phyloP scores from a whole-genome alignment of 192 early-diverging fungal genomes.

The Irineochytrium annulatum region DNA sequence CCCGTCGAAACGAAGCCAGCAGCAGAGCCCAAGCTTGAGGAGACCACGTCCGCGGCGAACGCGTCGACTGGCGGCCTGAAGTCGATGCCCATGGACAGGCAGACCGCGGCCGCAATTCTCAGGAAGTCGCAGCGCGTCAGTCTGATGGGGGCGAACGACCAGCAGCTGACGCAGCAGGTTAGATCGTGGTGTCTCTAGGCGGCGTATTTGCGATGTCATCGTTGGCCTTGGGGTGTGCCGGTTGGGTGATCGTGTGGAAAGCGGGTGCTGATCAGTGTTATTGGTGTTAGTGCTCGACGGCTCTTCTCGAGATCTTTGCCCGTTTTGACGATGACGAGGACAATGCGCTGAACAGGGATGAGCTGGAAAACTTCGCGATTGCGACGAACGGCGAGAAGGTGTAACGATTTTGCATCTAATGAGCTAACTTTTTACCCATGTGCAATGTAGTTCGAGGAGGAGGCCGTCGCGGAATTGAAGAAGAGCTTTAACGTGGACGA shows the following conservation, averaged over 20 bases:
- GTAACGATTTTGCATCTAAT: too few relatives aligned
- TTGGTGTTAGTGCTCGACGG: too few relatives aligned
- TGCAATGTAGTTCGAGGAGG: conserved; percentile 34
- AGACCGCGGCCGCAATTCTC: neutral
- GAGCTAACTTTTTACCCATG: neutral
- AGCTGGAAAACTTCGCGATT: conserved; percentile 52
- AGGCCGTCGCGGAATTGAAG: conserved; percentile 54
- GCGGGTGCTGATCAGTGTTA: too few relatives aligned
- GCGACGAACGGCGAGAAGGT: conserved; percentile 58
- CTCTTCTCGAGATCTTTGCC: conserved; percentile 59
- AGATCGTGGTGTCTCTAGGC: too few relatives aligned
- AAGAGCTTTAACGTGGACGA: conserved; percentile 63
- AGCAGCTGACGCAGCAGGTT: neutral
- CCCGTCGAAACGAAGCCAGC: neutral
- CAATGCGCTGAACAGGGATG: conserved; percentile 45
- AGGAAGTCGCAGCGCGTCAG: neutral
- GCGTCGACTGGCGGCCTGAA: neutral
- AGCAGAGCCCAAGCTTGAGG: neutral
- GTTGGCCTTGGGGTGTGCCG: too few relatives aligned
- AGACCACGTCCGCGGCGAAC: neutral
- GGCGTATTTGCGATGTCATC: too few relatives aligned
- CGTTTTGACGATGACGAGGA: conserved; percentile 60
- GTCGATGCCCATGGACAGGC: too few relatives aligned
- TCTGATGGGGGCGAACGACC: neutral
- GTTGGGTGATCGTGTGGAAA: too few relatives aligned